Evolutionary conservation across 2,329 filamentous ascomycete species (phyloP).

Genomic region (Colletotrichum horii): DNA sequence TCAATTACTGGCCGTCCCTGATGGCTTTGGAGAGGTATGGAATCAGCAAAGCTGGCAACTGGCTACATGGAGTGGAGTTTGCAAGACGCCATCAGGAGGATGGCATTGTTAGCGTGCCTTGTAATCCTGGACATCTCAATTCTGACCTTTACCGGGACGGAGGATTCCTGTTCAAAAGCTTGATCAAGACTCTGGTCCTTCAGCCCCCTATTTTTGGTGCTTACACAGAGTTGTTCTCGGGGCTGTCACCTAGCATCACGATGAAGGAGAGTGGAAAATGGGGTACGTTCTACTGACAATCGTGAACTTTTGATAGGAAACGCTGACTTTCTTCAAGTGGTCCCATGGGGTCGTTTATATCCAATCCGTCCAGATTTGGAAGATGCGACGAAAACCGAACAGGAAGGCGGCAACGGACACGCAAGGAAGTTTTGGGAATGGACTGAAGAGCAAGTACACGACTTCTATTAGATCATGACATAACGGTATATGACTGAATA

Average conservation of each 20-base stretch:
- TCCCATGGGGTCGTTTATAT: slow-evolving; percentile 53
- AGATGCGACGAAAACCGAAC: neutral
- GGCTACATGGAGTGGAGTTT: slow-evolving; percentile 32
- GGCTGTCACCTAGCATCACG: neutral
- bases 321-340: slow-evolving; percentile 37
- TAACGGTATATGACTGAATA: neutral
- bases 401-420: neutral
- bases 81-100: slow-evolving; percentile 26
- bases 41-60: slow-evolving; percentile 29
- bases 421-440: neutral
- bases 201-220: neutral
- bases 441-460: neutral
- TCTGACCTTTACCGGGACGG: neutral
- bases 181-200: neutral
- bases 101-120: neutral
- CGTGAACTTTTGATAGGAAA: slow-evolving; percentile 7
- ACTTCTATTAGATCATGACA: neutral
- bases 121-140: neutral
- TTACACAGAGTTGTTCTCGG: neutral
- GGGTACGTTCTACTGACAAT: neutral
- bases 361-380: neutral
- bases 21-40: slow-evolving; percentile 28
- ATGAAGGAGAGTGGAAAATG: neutral
- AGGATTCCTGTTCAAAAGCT: neutral
- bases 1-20: neutral